Base-by-base conservation (phyloP, 192 early-diverging fungal species). In the Allomyces javanicus region DNA sequence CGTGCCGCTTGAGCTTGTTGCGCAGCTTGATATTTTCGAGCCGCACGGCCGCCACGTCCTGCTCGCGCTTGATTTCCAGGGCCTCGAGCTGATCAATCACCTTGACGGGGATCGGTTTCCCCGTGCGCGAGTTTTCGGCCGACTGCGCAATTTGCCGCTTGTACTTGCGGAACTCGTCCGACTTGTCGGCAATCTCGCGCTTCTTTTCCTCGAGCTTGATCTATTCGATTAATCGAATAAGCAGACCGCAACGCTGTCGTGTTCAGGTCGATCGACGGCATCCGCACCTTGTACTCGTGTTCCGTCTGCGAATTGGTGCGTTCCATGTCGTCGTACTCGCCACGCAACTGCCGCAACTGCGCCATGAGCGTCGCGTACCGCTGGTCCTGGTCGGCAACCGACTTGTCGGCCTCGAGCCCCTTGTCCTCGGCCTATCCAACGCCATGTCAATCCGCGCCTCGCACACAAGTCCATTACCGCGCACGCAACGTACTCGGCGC, bases 11-110 rank as follows among this genome's bases (percentile, higher is more conserved):
- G 40, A 84, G 66, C 67, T 79, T 80, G 66, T 84, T 84, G 64
- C 81, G 23, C 63, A 84, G 69, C 68, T 81, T 82, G 64, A 84
- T 84, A 67, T 84, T 81, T 45, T 81, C 82, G 62, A 84, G 66
- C 25, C 82, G 55, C 1, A 82, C 82, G 25, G 71, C 73, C 4
- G 77, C 77, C 14, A 84, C 82, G 62, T 82, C 81, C 25, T 65
- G 71, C 58, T 84, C 82, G 69, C 83, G 83, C 67, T 75, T 73
- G 27, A 68, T 70, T 71, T 84, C 80, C 21, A 67, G 70, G 0
- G 71, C 71, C 66, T 80, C 79, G 5, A 82, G 66, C 45, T 71
- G 73, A 11, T 83, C 78, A 25, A 83, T 64, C 11, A 74, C 63
- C 68, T 82, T 82, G 14, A 66, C 50, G 9, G 75, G 73, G 24